Conservation (phyloP, 192 early-diverging fungal species). For the Coemansia sp. region DNA sequence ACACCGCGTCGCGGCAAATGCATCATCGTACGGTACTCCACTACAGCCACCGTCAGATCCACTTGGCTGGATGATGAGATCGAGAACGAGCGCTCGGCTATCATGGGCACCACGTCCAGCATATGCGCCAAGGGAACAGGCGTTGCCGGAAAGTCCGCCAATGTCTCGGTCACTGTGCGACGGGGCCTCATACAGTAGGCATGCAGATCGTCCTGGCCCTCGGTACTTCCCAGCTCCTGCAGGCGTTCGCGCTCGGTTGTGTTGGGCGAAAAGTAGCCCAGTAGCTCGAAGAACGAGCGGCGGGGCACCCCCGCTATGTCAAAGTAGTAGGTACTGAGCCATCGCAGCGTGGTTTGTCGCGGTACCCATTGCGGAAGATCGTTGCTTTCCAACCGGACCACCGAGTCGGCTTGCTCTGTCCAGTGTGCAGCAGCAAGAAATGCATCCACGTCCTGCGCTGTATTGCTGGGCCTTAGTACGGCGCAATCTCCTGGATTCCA, state of each 20-base stretch:
- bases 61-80: constrained; percentile 71
- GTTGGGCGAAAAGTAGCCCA: constrained; percentile 74
- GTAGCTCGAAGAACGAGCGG: constrained; percentile 88
- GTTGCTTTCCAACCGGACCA: not conserved
- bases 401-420: constrained; percentile 54
- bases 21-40: constrained; percentile 82
- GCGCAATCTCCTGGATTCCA: constrained; percentile 79
- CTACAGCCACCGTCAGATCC: constrained; percentile 81
- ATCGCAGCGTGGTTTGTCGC: constrained; percentile 61
- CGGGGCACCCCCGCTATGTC: constrained; percentile 86
- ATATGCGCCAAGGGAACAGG: constrained; percentile 74
- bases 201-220: constrained; percentile 87
- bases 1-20: constrained; percentile 73
- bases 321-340: constrained; percentile 72
- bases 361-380: constrained; percentile 13
- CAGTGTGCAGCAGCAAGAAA: constrained; percentile 65
- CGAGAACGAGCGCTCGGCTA: constrained; percentile 82
- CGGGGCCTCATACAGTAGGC: constrained; percentile 79
- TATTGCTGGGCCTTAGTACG: constrained; percentile 73
- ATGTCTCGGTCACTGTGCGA: constrained; percentile 80
- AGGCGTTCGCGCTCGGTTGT: constrained; percentile 75
- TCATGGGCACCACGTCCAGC: constrained; percentile 79
- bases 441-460: constrained; percentile 61
- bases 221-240: constrained; percentile 71
- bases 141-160: constrained; percentile 78